Percentiles rank a stretch among this genome's conserved stretches.
Evolutionary conservation across 2,329 filamentous ascomycete species (phyloP).

Genomic region (Pseudocercospora cruenta): DNA sequence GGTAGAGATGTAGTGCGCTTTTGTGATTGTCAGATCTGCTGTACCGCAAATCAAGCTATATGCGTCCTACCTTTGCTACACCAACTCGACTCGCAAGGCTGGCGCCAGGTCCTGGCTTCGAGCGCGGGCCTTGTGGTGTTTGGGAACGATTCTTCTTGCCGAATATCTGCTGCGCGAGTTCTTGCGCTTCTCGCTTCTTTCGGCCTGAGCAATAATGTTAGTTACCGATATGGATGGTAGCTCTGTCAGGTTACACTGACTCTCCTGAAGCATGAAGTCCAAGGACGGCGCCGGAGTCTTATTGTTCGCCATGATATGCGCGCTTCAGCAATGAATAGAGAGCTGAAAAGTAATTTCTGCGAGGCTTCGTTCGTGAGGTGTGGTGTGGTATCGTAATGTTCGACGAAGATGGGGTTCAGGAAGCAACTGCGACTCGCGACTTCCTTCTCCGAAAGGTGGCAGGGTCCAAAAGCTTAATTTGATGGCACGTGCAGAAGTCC

Average conservation of each 20-base stretch:
- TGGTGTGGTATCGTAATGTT: neutral
- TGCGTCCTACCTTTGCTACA: conserved; percentile 65
- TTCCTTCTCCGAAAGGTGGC: conserved; percentile 5
- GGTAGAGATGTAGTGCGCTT: conserved; percentile 37
- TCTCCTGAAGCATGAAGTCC: conserved; percentile 29
- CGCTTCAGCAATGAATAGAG: neutral
- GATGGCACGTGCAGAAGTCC: neutral
- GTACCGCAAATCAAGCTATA: neutral
- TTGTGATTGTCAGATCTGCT: neutral
- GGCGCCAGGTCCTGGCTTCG: conserved; percentile 47
- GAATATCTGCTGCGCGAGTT: conserved; percentile 73
- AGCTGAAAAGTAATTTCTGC: neutral
- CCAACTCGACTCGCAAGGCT: conserved; percentile 74
- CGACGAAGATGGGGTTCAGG: neutral
- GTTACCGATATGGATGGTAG: neutral
- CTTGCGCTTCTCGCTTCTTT: conserved; percentile 31
- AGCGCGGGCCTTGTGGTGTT: conserved; percentile 52
- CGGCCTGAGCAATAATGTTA: conserved; percentile 19
- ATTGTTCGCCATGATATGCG: conserved; percentile 21
- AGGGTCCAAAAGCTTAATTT: conserved; percentile 8
- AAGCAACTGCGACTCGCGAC: neutral
- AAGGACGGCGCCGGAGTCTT: conserved; percentile 21
- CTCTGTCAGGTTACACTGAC: conserved; percentile 15
- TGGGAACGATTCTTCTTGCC: conserved; percentile 63
- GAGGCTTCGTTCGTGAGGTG: neutral